Percentiles rank a stretch among this genome's conserved stretches.
Conservation (phyloP, 1,284 basidiomycete species). For the Veloboletus limbatus region DNA sequence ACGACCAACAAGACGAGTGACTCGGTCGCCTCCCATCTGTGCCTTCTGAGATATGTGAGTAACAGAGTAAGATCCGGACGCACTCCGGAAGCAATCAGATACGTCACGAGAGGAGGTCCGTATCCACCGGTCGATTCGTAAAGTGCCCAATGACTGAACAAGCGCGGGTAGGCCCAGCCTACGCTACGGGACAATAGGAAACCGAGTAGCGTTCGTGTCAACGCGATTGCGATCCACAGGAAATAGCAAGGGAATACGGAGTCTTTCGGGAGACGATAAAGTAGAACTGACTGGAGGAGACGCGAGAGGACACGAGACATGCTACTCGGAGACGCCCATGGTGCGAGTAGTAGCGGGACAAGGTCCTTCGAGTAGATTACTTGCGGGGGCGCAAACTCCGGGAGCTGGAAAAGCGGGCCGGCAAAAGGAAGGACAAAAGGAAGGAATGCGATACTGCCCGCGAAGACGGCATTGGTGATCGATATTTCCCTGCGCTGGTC, state of each 20-base stretch:
- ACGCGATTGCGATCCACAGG: constrained; percentile 34
- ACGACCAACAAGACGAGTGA: constrained; percentile 11
- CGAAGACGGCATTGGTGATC: constrained; percentile 10
- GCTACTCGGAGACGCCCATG: constrained; percentile 24
- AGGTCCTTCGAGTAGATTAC: constrained; percentile 24
- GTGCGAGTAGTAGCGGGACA: constrained; percentile 19
- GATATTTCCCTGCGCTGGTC: constrained; percentile 3
- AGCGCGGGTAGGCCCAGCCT: constrained; percentile 38
- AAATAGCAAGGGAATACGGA: constrained; percentile 19
- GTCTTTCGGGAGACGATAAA: constrained; percentile 17
- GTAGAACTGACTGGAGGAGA: constrained; percentile 18
- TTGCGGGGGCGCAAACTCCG: constrained; percentile 29
- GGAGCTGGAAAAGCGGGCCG: constrained; percentile 9
- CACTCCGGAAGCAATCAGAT: constrained; percentile 17
- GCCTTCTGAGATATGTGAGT: constrained; percentile 9
- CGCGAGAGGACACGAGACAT: constrained; percentile 16
- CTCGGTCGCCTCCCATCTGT: constrained; percentile 15
- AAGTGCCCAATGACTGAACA: constrained; percentile 42
- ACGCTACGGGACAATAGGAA: constrained; percentile 37
- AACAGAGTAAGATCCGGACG: constrained; percentile 8
- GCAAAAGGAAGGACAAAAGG: constrained; percentile 13
- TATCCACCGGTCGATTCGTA: constrained; percentile 40
- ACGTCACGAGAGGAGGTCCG: constrained; percentile 34
- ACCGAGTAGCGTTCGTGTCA: constrained; percentile 29
- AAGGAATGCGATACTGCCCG: constrained; percentile 11